phyloP scores from a whole-genome alignment of 495 filamentous ascomycete genomes.

The Xylaria venustula region DNA sequence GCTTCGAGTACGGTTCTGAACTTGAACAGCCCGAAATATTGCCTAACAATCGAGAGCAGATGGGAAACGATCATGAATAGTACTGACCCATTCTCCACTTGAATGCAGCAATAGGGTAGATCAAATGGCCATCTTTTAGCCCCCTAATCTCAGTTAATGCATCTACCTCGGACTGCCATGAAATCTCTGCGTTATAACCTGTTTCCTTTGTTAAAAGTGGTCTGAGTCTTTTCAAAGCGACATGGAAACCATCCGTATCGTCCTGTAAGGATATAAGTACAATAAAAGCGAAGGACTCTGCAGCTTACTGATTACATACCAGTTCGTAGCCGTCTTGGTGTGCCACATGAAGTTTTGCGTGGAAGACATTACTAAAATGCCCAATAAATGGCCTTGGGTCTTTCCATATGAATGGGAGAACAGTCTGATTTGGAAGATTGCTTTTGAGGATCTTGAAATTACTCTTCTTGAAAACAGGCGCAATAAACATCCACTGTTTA shows the following conservation, averaged over 20 bases:
- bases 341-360: background rate
- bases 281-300: background rate
- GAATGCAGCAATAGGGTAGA: slow-evolving; percentile 24
- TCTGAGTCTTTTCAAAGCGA: background rate
- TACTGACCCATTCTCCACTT: background rate
- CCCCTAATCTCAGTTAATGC: slow-evolving; percentile 13
- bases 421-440: slow-evolving; percentile 1
- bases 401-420: slow-evolving; percentile 11
- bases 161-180: slow-evolving; percentile 10
- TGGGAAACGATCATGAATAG: background rate
- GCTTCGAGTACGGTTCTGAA: background rate
- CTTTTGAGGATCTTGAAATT: slow-evolving; percentile 7
- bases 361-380: background rate
- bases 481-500: background rate
- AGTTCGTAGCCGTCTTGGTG: background rate
- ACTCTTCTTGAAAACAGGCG: background rate
- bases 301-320: background rate
- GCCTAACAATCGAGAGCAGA: background rate
- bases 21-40: no score
- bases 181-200: background rate
- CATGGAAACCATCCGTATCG: background rate
- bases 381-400: background rate
- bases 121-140: slow-evolving; percentile 8
- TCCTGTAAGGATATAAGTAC: background rate
- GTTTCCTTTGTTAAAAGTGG: background rate